Evolutionary conservation across 192 early-diverging fungal genomes (phyloP), one percentile per base, ranked within the genome.

Genomic region (Rhizophlyctis rosea): DNA sequence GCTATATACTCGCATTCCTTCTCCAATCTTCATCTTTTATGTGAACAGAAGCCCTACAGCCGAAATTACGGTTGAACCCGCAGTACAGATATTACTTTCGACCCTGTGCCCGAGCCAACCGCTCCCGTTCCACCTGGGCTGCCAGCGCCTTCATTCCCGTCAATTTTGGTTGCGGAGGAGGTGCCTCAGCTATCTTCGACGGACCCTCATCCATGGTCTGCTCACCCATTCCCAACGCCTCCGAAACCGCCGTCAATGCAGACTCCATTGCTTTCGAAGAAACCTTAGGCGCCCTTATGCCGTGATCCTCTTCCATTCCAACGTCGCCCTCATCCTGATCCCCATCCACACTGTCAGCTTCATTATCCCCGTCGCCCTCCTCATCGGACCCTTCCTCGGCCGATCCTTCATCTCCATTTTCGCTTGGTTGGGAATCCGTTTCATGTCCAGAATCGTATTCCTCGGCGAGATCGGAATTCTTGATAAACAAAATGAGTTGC

Each of bases 401-500:
- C 21, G 39, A 35, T 25, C 3, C 60, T 9, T 61, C 34, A 21
- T 23, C 34, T 13, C 39, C 39, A 44, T 44, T 44, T 44, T 44
- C 39, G 39, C 39, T 44, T 44, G 39, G 39, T 44, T 7, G 9
- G 7, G 39, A 44, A n/a, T 65, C 44, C 2, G 60, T 33, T 31
- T 69, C 7, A 23, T 61, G 55, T 25, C 66, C 71, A 16, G 39
- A 64, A 2, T 75, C 70, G 3, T 68, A 73, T 27, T 66, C 68
- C 25, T 62, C 64, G 23, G 57, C 30, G 29, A 56, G 53, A 44
- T 44, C 9, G 18, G 18, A 7, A 44, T 44, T 18, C 9, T 44
- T n/a, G n/a, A n/a, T n/a, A n/a, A n/a, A n/a, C n/a, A n/a, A n/a
- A n/a, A n/a, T n/a, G n/a, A n/a, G n/a, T n/a, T n/a, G n/a, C n/a